These are phyloP conservation scores for Geoglossum glabrum DNA, from an alignment of 495 filamentous ascomycete species.

Conservation along the genomic window DNA sequence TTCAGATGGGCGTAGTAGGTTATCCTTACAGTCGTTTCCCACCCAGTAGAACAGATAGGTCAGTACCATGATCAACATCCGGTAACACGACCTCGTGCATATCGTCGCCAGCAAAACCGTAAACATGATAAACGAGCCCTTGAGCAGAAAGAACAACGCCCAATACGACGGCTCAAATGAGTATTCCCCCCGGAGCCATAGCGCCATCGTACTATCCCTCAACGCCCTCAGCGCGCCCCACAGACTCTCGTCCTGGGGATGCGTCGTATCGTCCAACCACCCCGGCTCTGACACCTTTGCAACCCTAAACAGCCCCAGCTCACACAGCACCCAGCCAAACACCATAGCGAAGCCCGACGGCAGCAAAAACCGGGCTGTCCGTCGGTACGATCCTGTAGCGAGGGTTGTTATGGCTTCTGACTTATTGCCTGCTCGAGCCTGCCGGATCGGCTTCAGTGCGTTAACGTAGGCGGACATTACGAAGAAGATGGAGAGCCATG, in stretches of 20 bases:
- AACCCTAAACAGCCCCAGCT: no score
- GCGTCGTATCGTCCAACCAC: no score
- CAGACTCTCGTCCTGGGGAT: no score
- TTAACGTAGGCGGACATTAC: slow-evolving; percentile 50
- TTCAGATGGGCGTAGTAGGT: no score
- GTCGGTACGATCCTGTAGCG: slow-evolving; percentile 41
- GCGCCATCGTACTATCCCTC: no score
- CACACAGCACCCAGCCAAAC: no score
- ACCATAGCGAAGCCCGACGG: no score
- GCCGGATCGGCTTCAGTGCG: slow-evolving; percentile 42
- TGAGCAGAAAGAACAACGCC: slow-evolving; percentile 41
- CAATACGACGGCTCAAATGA: slow-evolving; percentile 46
- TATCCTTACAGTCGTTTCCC: no score
- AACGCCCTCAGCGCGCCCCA: no score
- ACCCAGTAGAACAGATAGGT: no score
- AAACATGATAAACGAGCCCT: slow-evolving; percentile 42
- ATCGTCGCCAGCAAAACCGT: slow-evolving; percentile 32
- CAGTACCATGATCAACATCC: slow-evolving; percentile 22
- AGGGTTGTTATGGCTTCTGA: slow-evolving; percentile 24
- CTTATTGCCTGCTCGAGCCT: slow-evolving; percentile 27
- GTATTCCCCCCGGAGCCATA: slow-evolving; percentile 14
- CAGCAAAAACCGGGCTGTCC: slow-evolving; percentile 16
- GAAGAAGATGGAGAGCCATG: slow-evolving; percentile 46
- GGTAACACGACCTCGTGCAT: slow-evolving; percentile 34
- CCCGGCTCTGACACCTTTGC: no score